phyloP scores from a whole-genome alignment of 2,329 filamentous ascomycete genomes.

The Camptophora hylomeconis region DNA sequence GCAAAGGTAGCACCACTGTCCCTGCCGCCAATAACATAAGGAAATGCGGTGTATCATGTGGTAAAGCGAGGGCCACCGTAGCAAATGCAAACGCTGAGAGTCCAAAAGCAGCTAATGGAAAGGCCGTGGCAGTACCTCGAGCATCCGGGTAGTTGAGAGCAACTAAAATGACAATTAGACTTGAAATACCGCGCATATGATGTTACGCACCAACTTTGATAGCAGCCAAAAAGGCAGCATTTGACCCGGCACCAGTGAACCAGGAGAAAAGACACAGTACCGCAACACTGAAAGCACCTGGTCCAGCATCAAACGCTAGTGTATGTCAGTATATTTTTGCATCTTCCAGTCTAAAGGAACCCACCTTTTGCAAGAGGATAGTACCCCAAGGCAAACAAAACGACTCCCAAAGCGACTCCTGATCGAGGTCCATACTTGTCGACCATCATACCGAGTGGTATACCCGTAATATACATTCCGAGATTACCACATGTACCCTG shows the following conservation, averaged over 20 bases:
- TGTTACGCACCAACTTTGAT: slow-evolving; percentile 54
- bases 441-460: slow-evolving; percentile 78
- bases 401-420: slow-evolving; percentile 60
- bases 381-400: slow-evolving; percentile 67
- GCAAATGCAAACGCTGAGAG: slow-evolving; percentile 96
- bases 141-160: slow-evolving; percentile 86
- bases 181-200: neutral
- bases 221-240: slow-evolving; percentile 75
- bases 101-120: slow-evolving; percentile 84
- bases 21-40: slow-evolving; percentile 68
- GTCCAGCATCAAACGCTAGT: slow-evolving; percentile 57
- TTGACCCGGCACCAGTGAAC: slow-evolving; percentile 76
- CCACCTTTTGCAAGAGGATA: slow-evolving; percentile 57
- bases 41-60: slow-evolving; percentile 70
- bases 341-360: slow-evolving; percentile 21
- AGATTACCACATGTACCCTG: slow-evolving; percentile 47
- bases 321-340: slow-evolving; percentile 19
- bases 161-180: slow-evolving; percentile 28
- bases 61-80: slow-evolving; percentile 62
- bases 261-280: slow-evolving; percentile 71
- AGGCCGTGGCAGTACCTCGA: slow-evolving; percentile 84
- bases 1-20: slow-evolving; percentile 61
- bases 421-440: slow-evolving; percentile 70
- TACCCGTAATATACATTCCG: slow-evolving; percentile 85
- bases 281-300: slow-evolving; percentile 41